phyloP scores from a whole-genome alignment of 331 rosid genomes.

The Rosa hybrid region DNA sequence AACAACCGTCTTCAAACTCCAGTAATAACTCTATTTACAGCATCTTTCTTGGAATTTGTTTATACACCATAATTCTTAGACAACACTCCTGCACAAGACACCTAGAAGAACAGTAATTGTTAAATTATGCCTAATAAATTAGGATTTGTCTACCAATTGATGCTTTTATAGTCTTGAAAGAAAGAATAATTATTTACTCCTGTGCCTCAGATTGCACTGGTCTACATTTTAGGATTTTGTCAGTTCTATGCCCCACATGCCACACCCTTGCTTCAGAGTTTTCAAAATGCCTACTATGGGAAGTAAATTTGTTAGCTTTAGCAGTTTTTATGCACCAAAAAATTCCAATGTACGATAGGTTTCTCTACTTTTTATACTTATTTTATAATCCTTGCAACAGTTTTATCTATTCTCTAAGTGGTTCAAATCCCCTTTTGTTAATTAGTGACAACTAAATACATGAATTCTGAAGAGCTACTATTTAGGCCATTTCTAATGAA shows the following conservation, averaged over 20 bases:
- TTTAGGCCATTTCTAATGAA: conserved; percentile 1
- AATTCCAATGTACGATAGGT: background rate
- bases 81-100: background rate
- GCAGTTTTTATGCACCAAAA: background rate
- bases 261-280: background rate
- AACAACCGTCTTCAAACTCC: conserved; percentile 1
- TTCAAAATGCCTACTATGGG: background rate
- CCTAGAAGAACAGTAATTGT: background rate
- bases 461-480: background rate
- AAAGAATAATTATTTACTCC: background rate
- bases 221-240: background rate
- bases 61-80: background rate
- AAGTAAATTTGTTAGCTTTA: background rate
- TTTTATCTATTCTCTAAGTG: background rate
- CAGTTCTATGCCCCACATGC: background rate
- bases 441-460: background rate
- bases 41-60: background rate
- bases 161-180: background rate
- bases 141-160: background rate
- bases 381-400: background rate
- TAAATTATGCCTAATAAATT: background rate
- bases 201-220: background rate
- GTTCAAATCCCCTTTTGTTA: conserved; percentile 4
- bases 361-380: background rate
- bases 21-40: background rate